Evolutionary conservation across 164 flowering plant genomes (phyloP).

Genomic region (Tetracentron sinense): DNA sequence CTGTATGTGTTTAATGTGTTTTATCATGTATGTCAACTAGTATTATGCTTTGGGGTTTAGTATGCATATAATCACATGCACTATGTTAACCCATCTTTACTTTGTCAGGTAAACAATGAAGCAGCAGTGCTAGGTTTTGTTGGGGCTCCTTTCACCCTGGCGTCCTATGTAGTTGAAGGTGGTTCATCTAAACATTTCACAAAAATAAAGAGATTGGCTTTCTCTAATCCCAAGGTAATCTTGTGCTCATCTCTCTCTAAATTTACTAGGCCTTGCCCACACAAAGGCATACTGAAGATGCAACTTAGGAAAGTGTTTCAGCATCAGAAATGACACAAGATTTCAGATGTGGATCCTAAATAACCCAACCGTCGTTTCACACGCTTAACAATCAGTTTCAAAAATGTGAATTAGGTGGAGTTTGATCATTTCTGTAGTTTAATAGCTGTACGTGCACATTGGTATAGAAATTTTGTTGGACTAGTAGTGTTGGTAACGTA

Average conservation of each 20-base stretch:
- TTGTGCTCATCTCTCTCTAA: background rate
- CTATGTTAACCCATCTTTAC: slow-evolving; percentile 5
- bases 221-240: slow-evolving; percentile 86
- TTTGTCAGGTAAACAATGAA: slow-evolving; percentile 68
- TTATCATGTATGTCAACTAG: background rate
- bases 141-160: slow-evolving; percentile 98
- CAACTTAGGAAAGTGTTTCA: background rate
- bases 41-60: background rate
- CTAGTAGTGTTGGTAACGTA: too few relatives aligned
- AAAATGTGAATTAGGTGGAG: too few relatives aligned
- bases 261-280: background rate
- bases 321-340: background rate
- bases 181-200: slow-evolving; percentile 94
- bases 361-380: too few relatives aligned
- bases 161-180: slow-evolving; percentile 94
- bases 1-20: background rate
- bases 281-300: background rate
- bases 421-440: too few relatives aligned
- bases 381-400: too few relatives aligned
- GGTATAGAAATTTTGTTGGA: too few relatives aligned
- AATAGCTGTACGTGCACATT: too few relatives aligned
- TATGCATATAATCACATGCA: background rate
- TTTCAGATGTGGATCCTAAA: background rate
- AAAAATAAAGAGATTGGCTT: slow-evolving; percentile 84
- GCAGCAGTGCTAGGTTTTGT: slow-evolving; percentile 96